A percentile compares a stretch with the other conserved stretches of the same genome.
Evolutionary conservation across 345 rosid species (phyloP).

Genomic region (Eucalyptus melliodora): DNA sequence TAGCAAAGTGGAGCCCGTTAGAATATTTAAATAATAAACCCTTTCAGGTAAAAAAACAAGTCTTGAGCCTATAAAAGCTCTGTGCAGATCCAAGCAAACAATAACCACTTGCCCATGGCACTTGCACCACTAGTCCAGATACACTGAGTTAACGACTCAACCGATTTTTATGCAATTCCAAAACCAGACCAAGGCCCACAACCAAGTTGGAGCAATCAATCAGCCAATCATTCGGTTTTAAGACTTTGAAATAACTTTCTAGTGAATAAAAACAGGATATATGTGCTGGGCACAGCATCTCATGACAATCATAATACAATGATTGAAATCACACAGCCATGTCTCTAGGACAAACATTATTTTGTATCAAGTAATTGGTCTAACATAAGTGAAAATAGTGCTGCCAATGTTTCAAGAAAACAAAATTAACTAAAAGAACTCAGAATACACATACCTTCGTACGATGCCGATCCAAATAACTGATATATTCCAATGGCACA

Average conservation of each 20-base stretch:
- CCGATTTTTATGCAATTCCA: not conserved
- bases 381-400: not conserved
- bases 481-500: slow-evolving; percentile 85
- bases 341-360: not conserved
- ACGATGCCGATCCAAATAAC: slow-evolving; percentile 79
- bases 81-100: not conserved
- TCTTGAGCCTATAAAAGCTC: not conserved
- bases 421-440: not conserved
- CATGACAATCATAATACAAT: not conserved
- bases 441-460: slow-evolving; percentile 46
- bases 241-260: not conserved
- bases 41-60: not conserved
- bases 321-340: not conserved
- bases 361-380: not conserved
- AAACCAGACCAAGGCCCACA: not conserved
- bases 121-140: not conserved
- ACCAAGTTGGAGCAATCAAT: not conserved
- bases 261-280: not conserved
- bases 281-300: not conserved
- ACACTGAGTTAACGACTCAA: not conserved
- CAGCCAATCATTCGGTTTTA: not conserved
- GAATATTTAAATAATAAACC: no score
- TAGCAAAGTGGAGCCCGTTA: not conserved
- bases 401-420: not conserved
- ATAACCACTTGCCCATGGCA: not conserved